phyloP scores from a whole-genome alignment of 2,329 filamentous ascomycete genomes.

The Arthroderma sp. region DNA sequence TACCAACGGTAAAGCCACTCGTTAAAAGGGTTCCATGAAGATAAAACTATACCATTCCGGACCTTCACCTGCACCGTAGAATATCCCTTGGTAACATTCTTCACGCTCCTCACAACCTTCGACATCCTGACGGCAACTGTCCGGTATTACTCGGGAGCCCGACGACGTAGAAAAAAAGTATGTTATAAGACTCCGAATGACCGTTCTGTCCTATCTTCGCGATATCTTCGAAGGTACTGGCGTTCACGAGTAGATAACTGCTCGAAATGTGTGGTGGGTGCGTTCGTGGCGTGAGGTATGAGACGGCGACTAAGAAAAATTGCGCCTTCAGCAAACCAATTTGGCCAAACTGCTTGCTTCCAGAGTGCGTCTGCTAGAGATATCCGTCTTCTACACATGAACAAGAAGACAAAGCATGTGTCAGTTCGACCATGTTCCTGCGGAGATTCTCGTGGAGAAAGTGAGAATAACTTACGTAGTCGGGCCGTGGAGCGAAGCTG shows the following conservation, averaged over 20 bases:
- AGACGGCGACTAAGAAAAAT: not conserved
- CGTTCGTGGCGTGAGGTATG: not conserved
- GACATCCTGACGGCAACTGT: slow-evolving; percentile 52
- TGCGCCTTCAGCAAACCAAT: not conserved
- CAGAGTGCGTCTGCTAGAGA: too few relatives aligned
- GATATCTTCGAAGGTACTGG: not conserved
- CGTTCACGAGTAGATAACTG: not conserved
- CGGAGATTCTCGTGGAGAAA: not conserved
- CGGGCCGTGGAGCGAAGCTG: not conserved
- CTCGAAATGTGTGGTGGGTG: not conserved
- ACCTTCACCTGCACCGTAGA: slow-evolving; percentile 95
- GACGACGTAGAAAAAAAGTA: not conserved
- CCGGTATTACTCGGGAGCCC: not conserved
- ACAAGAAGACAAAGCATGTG: not conserved
- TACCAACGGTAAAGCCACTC: not conserved
- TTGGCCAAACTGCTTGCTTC: not conserved
- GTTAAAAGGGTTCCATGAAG: not conserved
- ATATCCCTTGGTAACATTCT: slow-evolving; percentile 99
- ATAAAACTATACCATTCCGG: slow-evolving; percentile 62
- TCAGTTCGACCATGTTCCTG: not conserved
- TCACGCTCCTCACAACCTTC: slow-evolving; percentile 91
- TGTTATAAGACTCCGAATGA: not conserved
- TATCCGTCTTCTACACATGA: not conserved
- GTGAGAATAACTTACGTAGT: slow-evolving; percentile 2
- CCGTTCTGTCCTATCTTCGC: not conserved